These are phyloP conservation scores for Phialophora expanda DNA, from an alignment of 2,329 filamentous ascomycete genomes.

Conservation along the genomic window DNA sequence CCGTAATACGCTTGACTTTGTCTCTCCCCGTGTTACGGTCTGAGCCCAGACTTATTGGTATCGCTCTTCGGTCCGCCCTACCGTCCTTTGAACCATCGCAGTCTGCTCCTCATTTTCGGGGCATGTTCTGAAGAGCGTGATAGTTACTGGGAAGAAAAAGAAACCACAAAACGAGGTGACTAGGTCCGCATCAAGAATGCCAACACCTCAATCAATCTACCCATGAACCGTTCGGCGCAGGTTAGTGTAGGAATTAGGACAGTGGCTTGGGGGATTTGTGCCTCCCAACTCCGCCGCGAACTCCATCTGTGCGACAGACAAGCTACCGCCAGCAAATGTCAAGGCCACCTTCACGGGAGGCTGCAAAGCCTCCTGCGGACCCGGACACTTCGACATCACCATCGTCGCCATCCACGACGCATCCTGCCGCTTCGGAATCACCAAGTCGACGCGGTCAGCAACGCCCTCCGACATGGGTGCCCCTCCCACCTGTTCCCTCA, in stretches of 20 bases:
- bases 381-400: not conserved
- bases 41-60: not conserved
- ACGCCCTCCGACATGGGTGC: constrained; percentile 30
- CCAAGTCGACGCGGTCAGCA: constrained; percentile 9
- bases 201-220: not conserved
- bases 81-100: not conserved
- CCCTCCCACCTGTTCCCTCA: constrained; percentile 22
- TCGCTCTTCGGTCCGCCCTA: not conserved
- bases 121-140: not conserved
- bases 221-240: not conserved
- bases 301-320: not conserved
- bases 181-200: not conserved
- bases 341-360: constrained; percentile 19
- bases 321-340: constrained; percentile 25
- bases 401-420: not conserved
- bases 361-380: constrained; percentile 6
- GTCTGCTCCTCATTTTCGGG: not conserved
- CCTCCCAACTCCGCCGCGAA: not conserved
- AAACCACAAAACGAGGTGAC: not conserved
- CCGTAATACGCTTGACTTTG: not conserved
- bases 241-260: not conserved
- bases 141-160: not conserved
- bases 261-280: not conserved
- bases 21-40: not conserved
- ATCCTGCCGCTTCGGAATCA: not conserved